A percentile compares a stretch with the other conserved stretches of the same genome.
Evolutionary conservation across 371 early-diverging fungal species (phyloP).

Genomic region (Actinomortierella ambigua): DNA sequence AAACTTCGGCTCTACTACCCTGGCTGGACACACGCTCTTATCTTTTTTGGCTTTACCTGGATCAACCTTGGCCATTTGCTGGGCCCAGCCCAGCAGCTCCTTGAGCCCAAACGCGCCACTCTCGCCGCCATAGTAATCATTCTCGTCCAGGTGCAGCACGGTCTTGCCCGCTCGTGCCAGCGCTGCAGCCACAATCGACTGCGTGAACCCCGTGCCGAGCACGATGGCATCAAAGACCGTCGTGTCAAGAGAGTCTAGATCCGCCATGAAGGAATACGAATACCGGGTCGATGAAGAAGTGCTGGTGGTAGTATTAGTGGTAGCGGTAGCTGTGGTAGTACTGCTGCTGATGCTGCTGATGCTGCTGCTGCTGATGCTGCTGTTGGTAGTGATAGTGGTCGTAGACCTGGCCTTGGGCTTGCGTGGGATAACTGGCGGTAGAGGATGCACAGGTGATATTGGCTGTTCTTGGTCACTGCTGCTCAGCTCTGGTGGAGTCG

Average conservation of each 20-base stretch:
- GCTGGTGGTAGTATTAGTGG: no score
- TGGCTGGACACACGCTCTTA: no score
- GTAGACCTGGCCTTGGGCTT: no score
- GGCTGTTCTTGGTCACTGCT: no score
- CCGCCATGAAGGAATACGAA: slow-evolving; percentile 49
- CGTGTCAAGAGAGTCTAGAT: slow-evolving; percentile 52
- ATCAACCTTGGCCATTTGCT: slow-evolving; percentile 17
- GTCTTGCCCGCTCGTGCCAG: slow-evolving; percentile 79
- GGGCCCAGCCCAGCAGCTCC: slow-evolving; percentile 57
- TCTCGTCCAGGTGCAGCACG: slow-evolving; percentile 91
- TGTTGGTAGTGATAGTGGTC: no score
- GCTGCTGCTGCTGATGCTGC: no score
- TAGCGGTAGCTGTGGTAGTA: no score
- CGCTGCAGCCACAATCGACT: slow-evolving; percentile 86
- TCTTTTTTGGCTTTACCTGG: no score
- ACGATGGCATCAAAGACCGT: slow-evolving; percentile 78
- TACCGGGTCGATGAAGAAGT: slow-evolving; percentile 14
- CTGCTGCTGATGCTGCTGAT: no score
- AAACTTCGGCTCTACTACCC: not conserved
- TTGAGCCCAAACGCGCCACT: slow-evolving; percentile 67
- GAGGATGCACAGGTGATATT: no score
- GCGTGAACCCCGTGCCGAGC: slow-evolving; percentile 90
- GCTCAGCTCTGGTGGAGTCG: no score
- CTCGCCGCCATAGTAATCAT: slow-evolving; percentile 85
- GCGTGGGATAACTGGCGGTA: no score